Evolutionary conservation across 2,329 filamentous ascomycete genomes (phyloP).

Genomic region (Bipolaris oryzae): DNA sequence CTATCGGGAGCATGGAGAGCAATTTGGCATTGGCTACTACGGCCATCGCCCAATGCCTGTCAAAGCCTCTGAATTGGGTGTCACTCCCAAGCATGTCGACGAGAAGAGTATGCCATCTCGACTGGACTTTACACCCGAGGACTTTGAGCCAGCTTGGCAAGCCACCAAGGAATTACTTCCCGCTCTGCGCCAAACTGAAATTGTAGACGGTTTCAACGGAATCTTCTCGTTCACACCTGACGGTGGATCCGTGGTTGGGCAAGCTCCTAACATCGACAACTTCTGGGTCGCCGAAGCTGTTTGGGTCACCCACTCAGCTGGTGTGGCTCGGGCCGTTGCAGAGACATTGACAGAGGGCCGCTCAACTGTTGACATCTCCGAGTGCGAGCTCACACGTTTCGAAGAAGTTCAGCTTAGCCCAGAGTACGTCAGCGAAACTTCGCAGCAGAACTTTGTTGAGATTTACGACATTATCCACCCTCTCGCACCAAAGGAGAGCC

Average conservation of each 20-base stretch:
- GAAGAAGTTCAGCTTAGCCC: slow-evolving; percentile 65
- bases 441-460: slow-evolving; percentile 66
- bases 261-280: slow-evolving; percentile 63
- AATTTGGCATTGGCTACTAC: slow-evolving; percentile 68
- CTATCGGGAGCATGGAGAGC: slow-evolving; percentile 68
- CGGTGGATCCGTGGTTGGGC: slow-evolving; percentile 65
- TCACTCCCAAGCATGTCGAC: slow-evolving; percentile 60
- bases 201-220: slow-evolving; percentile 68
- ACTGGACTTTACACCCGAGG: slow-evolving; percentile 63
- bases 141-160: slow-evolving; percentile 67
- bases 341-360: slow-evolving; percentile 63
- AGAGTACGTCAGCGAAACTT: slow-evolving; percentile 64
- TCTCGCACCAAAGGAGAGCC: slow-evolving; percentile 62
- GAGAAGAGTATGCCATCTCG: slow-evolving; percentile 69
- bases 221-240: slow-evolving; percentile 71
- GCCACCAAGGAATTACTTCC: slow-evolving; percentile 62
- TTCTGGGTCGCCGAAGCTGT: slow-evolving; percentile 70
- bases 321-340: slow-evolving; percentile 65
- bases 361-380: slow-evolving; percentile 62
- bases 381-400: slow-evolving; percentile 66
- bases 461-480: slow-evolving; percentile 70
- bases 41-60: slow-evolving; percentile 68
- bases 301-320: slow-evolving; percentile 70
- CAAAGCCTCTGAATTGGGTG: slow-evolving; percentile 60
- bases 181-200: slow-evolving; percentile 55